Base-by-base conservation (phyloP, 768 basidiomycete genomes). In the Panus rudis region DNA sequence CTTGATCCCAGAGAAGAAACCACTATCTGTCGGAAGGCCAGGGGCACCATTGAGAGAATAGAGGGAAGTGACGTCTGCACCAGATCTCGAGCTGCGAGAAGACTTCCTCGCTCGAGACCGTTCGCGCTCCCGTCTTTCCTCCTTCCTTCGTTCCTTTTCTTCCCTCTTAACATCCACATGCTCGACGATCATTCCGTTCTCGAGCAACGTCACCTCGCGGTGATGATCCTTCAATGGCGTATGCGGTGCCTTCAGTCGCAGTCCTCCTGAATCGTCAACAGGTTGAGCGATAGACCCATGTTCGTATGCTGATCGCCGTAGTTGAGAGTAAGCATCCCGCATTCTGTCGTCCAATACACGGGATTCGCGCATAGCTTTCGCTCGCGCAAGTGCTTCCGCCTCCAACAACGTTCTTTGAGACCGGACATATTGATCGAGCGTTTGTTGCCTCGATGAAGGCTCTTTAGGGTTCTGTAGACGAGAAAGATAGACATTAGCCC, bases 171-270 rank as follows among this genome's bases (percentile, higher is more conserved):
- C 77, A 60, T 92, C 78, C 27, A 92, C 84, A 47, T 87, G 84
- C 53, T 93, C 91, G 6, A 92, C 82, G 41, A 91, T 86, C 73
- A 92, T 80, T 3, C 89, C 89, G 50, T 88, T 92, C 61, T 91
- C 84, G 17, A 93, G 74, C 8, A 92, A 67, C 0, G 88, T 87
- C 12, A 88, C 72, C 43, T 91, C 84, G 25, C 84, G 73, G 17
- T 67, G 70, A 23, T 73, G 75, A 12, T 63, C 56, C n/a, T 62
- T 59, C 4, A 72, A 68, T 10, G 55, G 45, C 6, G 72, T 67
- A 26, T 68, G 66, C 21, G 79, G 76, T 20, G 80, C 71, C 57
- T 78, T 85, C 59, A 88, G 80, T 41, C 84, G 84, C 37, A 89
- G 74, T 20, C 80, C 82, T 20, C 71, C 75, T 0, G 63, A 56